Percentiles rank a stretch among this genome's conserved stretches.
Conservation (phyloP, 2,329 filamentous ascomycete genomes). For the Thermothelomyces thermophilus region DNA sequence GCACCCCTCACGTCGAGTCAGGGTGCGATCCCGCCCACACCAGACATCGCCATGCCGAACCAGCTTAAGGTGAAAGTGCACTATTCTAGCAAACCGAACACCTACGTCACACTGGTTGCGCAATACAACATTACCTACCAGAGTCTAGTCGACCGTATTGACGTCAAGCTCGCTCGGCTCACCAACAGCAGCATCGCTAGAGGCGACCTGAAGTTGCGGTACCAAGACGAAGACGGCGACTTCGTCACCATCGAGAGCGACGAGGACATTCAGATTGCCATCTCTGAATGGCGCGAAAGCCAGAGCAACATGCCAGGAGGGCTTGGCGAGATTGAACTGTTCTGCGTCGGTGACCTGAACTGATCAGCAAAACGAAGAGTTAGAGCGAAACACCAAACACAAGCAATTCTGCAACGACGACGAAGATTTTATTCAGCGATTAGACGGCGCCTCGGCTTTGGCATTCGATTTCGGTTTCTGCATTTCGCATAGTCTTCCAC, state of each 20-base stretch:
- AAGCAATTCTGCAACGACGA: neutral
- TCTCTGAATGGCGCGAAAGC: constrained; percentile 86
- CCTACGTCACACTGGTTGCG: constrained; percentile 92
- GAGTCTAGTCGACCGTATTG: constrained; percentile 88
- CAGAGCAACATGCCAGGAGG: constrained; percentile 54
- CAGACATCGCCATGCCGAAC: constrained; percentile 52
- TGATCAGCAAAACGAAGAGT: constrained; percentile 5
- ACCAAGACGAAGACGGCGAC: constrained; percentile 87
- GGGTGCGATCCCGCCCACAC: constrained; percentile 30
- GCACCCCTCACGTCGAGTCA: constrained; percentile 23
- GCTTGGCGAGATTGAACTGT: constrained; percentile 85
- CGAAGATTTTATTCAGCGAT: too few relatives aligned
- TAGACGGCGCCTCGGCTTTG: constrained; percentile 7
- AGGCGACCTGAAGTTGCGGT: constrained; percentile 79
- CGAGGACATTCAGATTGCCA: constrained; percentile 92
- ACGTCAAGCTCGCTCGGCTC: constrained; percentile 85
- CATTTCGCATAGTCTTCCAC: constrained; percentile 5
- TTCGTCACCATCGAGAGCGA: constrained; percentile 91
- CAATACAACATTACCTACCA: constrained; percentile 93
- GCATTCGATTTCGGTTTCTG: neutral
- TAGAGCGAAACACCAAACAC: neutral
- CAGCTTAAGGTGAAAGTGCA: constrained; percentile 96
- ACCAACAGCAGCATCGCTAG: constrained; percentile 77
- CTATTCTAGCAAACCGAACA: constrained; percentile 76
- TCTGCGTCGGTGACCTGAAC: constrained; percentile 54